Base-by-base conservation (phyloP, 208 protist genomes). In the Leptomonas pyrrhocoris region DNA sequence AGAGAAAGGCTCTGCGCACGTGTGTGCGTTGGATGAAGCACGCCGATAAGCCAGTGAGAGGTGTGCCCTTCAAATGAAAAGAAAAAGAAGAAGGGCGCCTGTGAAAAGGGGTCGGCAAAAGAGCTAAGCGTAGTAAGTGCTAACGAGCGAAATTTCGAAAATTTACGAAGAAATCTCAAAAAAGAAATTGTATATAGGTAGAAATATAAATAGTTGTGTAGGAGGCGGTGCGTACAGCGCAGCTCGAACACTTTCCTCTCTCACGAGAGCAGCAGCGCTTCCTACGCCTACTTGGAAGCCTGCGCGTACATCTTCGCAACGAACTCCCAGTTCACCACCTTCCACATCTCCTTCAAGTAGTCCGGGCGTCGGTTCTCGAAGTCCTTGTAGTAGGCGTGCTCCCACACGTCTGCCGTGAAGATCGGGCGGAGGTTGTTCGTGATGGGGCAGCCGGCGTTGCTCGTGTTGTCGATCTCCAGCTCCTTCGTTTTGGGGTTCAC, bases 321-420 rank as follows among this genome's bases (percentile, higher is more conserved):
- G 68, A 91, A 92, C 51, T 90, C 79, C 95, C 94, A 98, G 77
- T 98, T 85, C 31, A 97, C 89, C 2, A 97, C 68, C 40, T 84
- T 73, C 89, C 90, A 98, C 49, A 94, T 76, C 65, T 91, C 87
- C 73, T 97, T 93, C 45, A 96, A 64, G 79, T 97, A 98, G 55
- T 96, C 89, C 11, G 86, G 82, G 55, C 93, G 85, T 63, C 93
- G 79, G 72, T 97, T 98, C 74, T 96, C 85, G 61, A 94, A 96
- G 79, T 98, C 94, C 63, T 96, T 90, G 85, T 98, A 98, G 82
- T 98, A 98, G n/a, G 96, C 93, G 68, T 98, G 96, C 80, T 98
- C 94, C 96, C 96, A 98, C 21, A 97, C 94, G 69, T 98, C 95
- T 6, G 75, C 79, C 19, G 93, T 96, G 51, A 98, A 83, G 64